Conservation (phyloP, 495 filamentous ascomycete genomes). For the Tuber calosporum region DNA sequence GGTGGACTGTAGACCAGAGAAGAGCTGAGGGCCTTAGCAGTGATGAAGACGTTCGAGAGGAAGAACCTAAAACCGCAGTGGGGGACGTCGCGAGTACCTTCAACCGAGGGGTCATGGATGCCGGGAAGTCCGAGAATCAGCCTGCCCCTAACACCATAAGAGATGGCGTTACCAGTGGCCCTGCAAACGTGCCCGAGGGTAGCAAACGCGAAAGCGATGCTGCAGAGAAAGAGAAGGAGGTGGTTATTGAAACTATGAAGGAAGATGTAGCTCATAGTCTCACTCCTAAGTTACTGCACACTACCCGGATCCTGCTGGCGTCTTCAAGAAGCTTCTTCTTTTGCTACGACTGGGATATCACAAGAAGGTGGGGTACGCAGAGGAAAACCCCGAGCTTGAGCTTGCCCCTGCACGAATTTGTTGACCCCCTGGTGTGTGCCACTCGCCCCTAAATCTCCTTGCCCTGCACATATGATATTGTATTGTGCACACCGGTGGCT, state of each 20-base stretch:
- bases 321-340: slow-evolving; percentile 81
- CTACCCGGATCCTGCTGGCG: slow-evolving; percentile 69
- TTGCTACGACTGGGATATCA: slow-evolving; percentile 86
- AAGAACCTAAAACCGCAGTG: slow-evolving; percentile 18
- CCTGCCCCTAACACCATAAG: slow-evolving; percentile 21
- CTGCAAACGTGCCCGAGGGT: slow-evolving; percentile 21
- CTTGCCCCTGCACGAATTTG: slow-evolving; percentile 59
- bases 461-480: background rate
- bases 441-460: background rate
- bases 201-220: slow-evolving; percentile 34
- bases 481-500: background rate
- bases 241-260: slow-evolving; percentile 39
- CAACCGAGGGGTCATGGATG: slow-evolving; percentile 33
- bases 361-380: slow-evolving; percentile 48
- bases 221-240: slow-evolving; percentile 16
- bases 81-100: slow-evolving; percentile 9
- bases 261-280: slow-evolving; percentile 49
- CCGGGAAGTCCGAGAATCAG: slow-evolving; percentile 40
- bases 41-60: slow-evolving; percentile 39
- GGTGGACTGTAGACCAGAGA: slow-evolving; percentile 59
- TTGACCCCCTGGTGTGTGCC: slow-evolving; percentile 61
- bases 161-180: background rate
- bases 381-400: slow-evolving; percentile 40
- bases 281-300: slow-evolving; percentile 75
- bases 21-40: slow-evolving; percentile 54